Conservation (phyloP, 257 asterid species). For the Solanum piurae region DNA sequence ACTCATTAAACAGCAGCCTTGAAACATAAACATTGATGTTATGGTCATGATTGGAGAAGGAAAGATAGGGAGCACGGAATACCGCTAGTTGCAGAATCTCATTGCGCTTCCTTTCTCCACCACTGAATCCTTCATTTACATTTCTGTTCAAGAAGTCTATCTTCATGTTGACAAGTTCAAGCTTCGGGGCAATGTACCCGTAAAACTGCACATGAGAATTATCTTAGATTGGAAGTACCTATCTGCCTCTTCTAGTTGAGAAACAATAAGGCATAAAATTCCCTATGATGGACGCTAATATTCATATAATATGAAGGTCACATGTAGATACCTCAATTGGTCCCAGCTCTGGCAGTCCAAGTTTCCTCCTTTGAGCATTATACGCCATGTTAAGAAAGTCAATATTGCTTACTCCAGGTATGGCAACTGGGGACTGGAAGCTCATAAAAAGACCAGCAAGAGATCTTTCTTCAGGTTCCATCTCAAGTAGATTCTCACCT, state of each 20-base stretch:
- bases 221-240: neutral
- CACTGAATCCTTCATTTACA: conserved; percentile 98
- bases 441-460: conserved; percentile 95
- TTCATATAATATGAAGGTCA: neutral
- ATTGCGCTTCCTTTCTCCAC: conserved; percentile 98
- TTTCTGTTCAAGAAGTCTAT: conserved; percentile 78
- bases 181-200: conserved; percentile 78
- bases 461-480: conserved; percentile 96
- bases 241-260: neutral
- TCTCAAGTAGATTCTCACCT: conserved; percentile 82
- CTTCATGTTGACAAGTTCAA: conserved; percentile 85
- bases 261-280: neutral
- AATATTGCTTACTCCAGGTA: conserved; percentile 94
- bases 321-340: conserved; percentile 69
- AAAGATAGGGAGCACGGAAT: conserved; percentile 6
- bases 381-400: conserved; percentile 96
- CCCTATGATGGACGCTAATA: neutral
- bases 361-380: conserved; percentile 74
- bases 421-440: conserved; percentile 93
- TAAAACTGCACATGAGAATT: conserved; percentile 54
- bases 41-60: neutral
- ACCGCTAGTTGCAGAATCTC: conserved; percentile 98
- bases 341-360: conserved; percentile 81
- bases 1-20: neutral
- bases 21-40: neutral